phyloP scores from a whole-genome alignment of 345 rosid species.

The Clarkia xantiana region DNA sequence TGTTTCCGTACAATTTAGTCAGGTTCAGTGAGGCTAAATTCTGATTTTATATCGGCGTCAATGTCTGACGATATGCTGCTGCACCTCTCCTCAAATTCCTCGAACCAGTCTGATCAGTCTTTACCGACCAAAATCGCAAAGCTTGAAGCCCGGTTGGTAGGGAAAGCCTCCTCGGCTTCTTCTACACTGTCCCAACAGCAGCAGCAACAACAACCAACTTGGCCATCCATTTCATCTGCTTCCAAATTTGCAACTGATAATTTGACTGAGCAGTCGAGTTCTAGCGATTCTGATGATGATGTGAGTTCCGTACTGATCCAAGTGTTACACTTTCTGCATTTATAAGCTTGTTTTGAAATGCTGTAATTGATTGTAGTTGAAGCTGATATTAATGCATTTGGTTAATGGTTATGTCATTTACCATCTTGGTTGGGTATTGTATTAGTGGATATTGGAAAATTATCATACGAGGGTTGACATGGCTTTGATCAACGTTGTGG shows the following conservation, averaged over 20 bases:
- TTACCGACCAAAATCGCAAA: constrained; percentile 89
- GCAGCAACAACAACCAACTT: constrained; percentile 27
- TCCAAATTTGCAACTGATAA: constrained; percentile 33
- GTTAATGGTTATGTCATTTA: background rate
- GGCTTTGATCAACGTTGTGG: too few species aligned
- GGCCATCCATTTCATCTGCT: constrained; percentile 44
- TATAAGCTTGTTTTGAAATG: background rate
- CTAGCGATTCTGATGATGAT: constrained; percentile 91
- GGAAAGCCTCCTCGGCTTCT: constrained; percentile 41
- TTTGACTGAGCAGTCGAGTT: constrained; percentile 32
- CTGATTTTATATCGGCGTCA: constrained; percentile 1
- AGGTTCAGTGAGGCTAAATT: background rate
- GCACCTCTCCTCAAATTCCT: constrained; percentile 90
- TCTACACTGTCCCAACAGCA: constrained; percentile 19
- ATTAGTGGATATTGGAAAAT: too few species aligned
- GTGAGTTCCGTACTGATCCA: constrained; percentile 14
- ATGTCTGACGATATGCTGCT: constrained; percentile 83
- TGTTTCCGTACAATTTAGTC: background rate
- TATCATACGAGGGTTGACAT: too few species aligned
- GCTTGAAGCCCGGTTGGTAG: constrained; percentile 98
- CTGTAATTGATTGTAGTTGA: background rate
- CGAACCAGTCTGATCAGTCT: constrained; percentile 93
- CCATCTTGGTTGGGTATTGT: background rate
- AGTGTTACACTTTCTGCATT: background rate
- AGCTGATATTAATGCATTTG: background rate